Percentiles rank a stretch among this genome's conserved stretches.
Evolutionary conservation across 306 rosid species (phyloP).

Genomic region (Ochetophila trinervis): DNA sequence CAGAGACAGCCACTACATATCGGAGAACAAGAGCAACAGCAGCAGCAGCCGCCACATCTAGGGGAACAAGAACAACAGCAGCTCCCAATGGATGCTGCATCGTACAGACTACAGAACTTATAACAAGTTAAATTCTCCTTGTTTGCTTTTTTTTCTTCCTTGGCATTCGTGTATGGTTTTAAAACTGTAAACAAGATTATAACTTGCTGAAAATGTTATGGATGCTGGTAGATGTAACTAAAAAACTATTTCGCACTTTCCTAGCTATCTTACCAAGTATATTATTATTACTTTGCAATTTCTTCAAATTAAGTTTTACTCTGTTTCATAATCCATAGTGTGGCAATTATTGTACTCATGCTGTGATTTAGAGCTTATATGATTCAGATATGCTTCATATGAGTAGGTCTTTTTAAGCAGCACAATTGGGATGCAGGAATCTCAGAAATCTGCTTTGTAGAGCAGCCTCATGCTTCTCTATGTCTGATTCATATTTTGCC

Average conservation of each 20-base stretch:
- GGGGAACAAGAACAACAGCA: constrained; percentile 29
- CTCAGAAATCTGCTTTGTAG: no score
- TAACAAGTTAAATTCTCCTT: neutral
- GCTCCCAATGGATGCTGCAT: constrained; percentile 6
- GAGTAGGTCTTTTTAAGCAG: no score
- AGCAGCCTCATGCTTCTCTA: no score
- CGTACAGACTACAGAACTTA: neutral
- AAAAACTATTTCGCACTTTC: neutral
- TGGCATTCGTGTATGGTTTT: neutral
- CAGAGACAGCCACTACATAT: constrained; percentile 28
- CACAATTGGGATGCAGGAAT: no score
- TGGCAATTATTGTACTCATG: no score
- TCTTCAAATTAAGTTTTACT: neutral
- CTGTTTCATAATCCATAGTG: no score
- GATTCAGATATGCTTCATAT: no score
- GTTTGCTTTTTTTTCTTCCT: neutral
- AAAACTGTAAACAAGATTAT: neutral
- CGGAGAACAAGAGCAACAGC: constrained; percentile 33
- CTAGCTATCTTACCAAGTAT: neutral
- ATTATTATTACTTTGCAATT: neutral
- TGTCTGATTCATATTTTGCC: no score
- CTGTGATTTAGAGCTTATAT: no score
- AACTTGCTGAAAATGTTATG: constrained; percentile 5
- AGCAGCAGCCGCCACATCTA: constrained; percentile 16
- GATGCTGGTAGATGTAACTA: neutral